Percentiles rank a stretch among this genome's conserved stretches.
These are phyloP conservation scores for Fusarium brevicatenulatum DNA, from an alignment of 2,329 filamentous ascomycete species.

Conservation along the genomic window DNA sequence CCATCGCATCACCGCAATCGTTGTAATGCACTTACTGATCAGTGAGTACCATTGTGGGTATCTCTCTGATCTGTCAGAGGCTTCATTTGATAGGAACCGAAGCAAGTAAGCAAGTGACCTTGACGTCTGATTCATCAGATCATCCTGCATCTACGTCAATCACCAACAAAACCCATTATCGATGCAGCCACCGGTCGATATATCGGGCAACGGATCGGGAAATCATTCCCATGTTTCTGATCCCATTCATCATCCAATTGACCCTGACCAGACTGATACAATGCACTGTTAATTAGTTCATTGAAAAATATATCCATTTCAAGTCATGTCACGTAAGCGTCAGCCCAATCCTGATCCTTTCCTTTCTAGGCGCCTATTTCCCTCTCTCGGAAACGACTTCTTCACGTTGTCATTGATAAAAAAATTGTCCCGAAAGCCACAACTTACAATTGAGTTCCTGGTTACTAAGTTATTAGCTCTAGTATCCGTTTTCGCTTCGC, in stretches of 20 bases:
- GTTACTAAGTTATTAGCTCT: background rate
- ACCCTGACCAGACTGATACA: background rate
- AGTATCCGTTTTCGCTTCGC: slow-evolving; percentile 26
- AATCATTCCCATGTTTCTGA: slow-evolving; percentile 17
- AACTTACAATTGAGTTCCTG: slow-evolving; percentile 28
- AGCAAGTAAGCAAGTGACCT: slow-evolving; percentile 3
- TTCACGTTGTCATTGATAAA: slow-evolving; percentile 29
- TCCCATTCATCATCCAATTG: background rate
- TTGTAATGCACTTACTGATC: slow-evolving; percentile 3
- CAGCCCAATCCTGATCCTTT: slow-evolving; percentile 27
- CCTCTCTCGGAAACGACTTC: background rate
- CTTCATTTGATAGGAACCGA: slow-evolving; percentile 26
- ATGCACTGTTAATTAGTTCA: slow-evolving; percentile 5
- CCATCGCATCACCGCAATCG: slow-evolving; percentile 6
- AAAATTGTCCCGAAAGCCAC: slow-evolving; percentile 16
- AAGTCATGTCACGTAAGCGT: slow-evolving; percentile 37
- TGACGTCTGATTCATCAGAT: slow-evolving; percentile 34
- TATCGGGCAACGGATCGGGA: slow-evolving; percentile 34
- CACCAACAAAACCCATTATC: background rate
- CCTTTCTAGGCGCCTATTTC: background rate
- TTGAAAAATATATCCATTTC: slow-evolving; percentile 1
- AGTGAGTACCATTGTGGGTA: slow-evolving; percentile 2
- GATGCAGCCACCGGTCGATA: slow-evolving; percentile 15
- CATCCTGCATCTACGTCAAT: slow-evolving; percentile 11
- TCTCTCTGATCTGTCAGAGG: slow-evolving; percentile 17